These are phyloP conservation scores for Candida pseudoviswanathii DNA, from an alignment of 1,139 yeast species.

Conservation along the genomic window DNA sequence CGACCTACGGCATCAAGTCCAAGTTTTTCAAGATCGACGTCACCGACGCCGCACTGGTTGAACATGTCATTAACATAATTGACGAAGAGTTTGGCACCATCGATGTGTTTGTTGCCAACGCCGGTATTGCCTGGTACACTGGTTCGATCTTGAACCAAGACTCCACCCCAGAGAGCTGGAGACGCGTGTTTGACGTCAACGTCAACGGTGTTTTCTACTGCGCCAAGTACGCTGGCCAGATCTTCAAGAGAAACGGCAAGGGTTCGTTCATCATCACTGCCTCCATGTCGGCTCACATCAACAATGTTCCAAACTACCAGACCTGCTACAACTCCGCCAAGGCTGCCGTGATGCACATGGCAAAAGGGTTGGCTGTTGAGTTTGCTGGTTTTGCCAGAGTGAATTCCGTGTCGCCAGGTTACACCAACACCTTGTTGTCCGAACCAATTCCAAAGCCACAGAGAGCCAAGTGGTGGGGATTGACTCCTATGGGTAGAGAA, in stretches of 20 bases:
- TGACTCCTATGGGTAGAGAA: slow-evolving; percentile 45
- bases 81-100: neutral
- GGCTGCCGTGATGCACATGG: slow-evolving; percentile 53
- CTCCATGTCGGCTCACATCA: slow-evolving; percentile 60
- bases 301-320: slow-evolving; percentile 41
- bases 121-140: neutral
- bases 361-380: slow-evolving; percentile 55
- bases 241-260: slow-evolving; percentile 46
- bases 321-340: neutral
- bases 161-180: neutral
- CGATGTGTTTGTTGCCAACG: neutral
- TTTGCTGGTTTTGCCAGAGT: slow-evolving; percentile 48
- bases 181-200: neutral
- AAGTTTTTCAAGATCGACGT: neutral
- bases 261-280: slow-evolving; percentile 64
- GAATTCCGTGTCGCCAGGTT: slow-evolving; percentile 45
- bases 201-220: neutral
- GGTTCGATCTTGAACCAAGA: neutral
- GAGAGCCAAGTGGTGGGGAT: slow-evolving; percentile 33
- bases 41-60: neutral
- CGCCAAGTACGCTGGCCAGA: slow-evolving; percentile 23
- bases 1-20: neutral
- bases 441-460: neutral
- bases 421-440: slow-evolving; percentile 47
- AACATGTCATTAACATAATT: neutral